These are phyloP conservation scores for Cutaneotrichosporon sp. DNA, from an alignment of 1,284 basidiomycete species.

Conservation along the genomic window DNA sequence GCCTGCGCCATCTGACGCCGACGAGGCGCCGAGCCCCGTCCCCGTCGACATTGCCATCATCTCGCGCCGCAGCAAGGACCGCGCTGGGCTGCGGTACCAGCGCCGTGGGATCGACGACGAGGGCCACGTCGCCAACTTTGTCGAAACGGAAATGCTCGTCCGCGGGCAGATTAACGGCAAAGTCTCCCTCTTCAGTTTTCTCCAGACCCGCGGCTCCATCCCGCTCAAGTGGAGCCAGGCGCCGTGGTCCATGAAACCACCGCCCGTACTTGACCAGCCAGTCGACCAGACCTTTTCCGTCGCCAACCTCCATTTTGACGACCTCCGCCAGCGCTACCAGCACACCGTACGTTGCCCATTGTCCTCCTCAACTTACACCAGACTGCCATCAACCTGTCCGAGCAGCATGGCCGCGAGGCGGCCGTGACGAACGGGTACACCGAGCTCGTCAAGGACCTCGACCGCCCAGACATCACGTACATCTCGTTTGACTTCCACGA, in stretches of 20 bases:
- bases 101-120: constrained; percentile 53
- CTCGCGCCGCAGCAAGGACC: constrained; percentile 51
- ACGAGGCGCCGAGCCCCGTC: constrained; percentile 18
- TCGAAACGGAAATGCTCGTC: constrained; percentile 62
- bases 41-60: constrained; percentile 51
- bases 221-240: constrained; percentile 81
- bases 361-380: constrained; percentile 37
- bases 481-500: constrained; percentile 79
- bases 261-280: constrained; percentile 74
- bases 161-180: constrained; percentile 60
- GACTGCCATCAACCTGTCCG: constrained; percentile 83
- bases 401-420: constrained; percentile 82
- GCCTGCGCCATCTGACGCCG: constrained; percentile 16
- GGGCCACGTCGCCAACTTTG: constrained; percentile 54
- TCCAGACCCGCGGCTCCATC: constrained; percentile 85
- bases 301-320: constrained; percentile 68
- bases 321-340: constrained; percentile 65
- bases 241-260: constrained; percentile 72
- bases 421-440: constrained; percentile 72
- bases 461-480: constrained; percentile 59
- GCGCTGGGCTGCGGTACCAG: constrained; percentile 55
- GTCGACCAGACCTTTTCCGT: constrained; percentile 66
- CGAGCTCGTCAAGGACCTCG: constrained; percentile 60
- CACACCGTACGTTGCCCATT: constrained; percentile 56
- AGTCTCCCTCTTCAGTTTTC: constrained; percentile 74